Base-by-base conservation (phyloP, 345 rosid genomes). In the Euphorbia lathyris region DNA sequence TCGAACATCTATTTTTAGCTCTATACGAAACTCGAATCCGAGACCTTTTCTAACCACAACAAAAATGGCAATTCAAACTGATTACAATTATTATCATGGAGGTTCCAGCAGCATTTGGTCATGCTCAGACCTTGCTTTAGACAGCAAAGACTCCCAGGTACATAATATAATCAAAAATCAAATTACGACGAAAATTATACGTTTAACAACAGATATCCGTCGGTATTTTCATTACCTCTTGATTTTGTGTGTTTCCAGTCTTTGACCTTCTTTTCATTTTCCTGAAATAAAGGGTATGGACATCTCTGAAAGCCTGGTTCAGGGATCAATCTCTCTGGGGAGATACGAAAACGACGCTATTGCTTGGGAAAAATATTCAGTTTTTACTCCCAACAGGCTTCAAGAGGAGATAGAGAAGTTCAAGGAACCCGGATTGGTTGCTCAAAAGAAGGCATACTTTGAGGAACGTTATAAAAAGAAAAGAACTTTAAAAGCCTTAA, bases 401-500 rank as follows among this genome's bases (percentile, higher is more conserved):
- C 55, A 50, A 62, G 77, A 77, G 67, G 74, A 73, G 58, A 52
- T 77, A 43, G 71, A 69, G 36, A 64, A 72, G 63, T 68, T 69
- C 63, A 77, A 19, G 48, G 52, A 68, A n/a, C 77, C 77, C 1
- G 76, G 76, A n/a, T 63, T 72, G 26, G 76, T 77, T 63, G 76
- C 80, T 47, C 70, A 72, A 58, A 77, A 72, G 71, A 77, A 50
- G 74, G 77, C 80, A 36, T 73, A 63, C 30, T 77, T 77, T 51
- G 80, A 73, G 71, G 74, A 73, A 64, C 69, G 64, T 56, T 77
- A 72, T 55, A 72, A 32, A 43, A 69, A 59, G 55, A 40, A 64
- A 22, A 68, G 77, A 68, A 63, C 68, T 50, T 9, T 8, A 40
- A 40, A 40, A 40, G 43, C 43, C 36, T 32, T 32, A 9, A 1